Base-by-base conservation (phyloP, 225 moss, liverwort and hornwort genomes). In the Marchantia paleacea region DNA sequence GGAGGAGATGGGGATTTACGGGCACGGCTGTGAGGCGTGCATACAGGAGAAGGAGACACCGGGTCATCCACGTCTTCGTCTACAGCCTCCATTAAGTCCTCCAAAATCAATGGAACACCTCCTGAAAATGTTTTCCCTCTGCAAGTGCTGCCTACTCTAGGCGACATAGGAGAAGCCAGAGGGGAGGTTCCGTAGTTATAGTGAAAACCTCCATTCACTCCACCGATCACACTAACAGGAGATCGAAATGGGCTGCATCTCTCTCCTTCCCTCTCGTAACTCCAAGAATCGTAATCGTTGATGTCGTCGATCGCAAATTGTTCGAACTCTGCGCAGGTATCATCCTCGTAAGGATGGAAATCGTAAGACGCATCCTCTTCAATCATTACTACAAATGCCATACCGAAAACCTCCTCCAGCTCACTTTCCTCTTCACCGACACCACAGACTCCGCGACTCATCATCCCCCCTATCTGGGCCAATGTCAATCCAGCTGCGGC, bases 401-500 rank as follows among this genome's bases (percentile, higher is more conserved):
- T 80, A 83, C 90, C 52, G 72, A 94, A 96, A 30, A 94, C 85
- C 31, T 83, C 91, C 81, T 96, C 94, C n/a, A 96, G 90, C 82
- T 94, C 94, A 73, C 92, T 96, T 1, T 89, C 81, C 39, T 89
- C 96, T 86, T 94, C 96, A 72, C 89, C 90, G 75, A 96, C 74
- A 25, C 96, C 96, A 79, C 91, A 89, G 18, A 94, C 86, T 81
- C 91, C 96, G 1, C 96, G 89, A 12, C 91, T 91, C 92, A 96
- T 96, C 96, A 96, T 96, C 9, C 96, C 94, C 5, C 94, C 96
- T 20, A 96, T 96, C 61, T 96, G 94, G 11, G 91, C 88, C n/a
- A 96, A 85, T 9, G 91, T 92, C 80, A 96, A 80, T 29, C 94
- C 96, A 26, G 89, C 90, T 55, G 78, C 84, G 19, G 94, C 91